Base-by-base conservation (phyloP, 2,329 filamentous ascomycete genomes). In the Huntiella moniliformis region DNA sequence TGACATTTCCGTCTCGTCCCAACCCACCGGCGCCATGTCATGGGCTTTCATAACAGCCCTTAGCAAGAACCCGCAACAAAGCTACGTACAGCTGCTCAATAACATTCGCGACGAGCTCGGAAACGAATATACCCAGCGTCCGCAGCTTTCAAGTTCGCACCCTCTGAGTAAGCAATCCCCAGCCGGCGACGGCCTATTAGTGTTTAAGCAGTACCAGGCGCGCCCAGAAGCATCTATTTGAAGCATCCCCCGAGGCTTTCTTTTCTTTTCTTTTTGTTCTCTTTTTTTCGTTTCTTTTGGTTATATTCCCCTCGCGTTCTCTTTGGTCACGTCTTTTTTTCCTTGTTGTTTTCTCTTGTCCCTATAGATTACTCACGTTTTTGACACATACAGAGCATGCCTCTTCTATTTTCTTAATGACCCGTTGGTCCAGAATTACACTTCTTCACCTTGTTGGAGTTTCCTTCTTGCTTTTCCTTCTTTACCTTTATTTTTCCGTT, bases 11-110 rank as follows among this genome's bases (percentile, higher is more conserved):
- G 95, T 96, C 55, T 77, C 73, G 33, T 81, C 86, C 44, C 74
- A 95, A 63, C 88, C 91, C 22, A 96, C 91, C 0, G 91, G 91
- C 44, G 91, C 91, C 58, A 96, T 98, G 91, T 94, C 86, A 1
- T 96, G 83, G 78, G 91, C 91, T 7, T 98, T 98, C 60, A 87
- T 98, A 60, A 81, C 71, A 4, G 80, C 87, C 38, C 73, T 98
- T 54, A 88, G 85, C 67, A 94, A 94, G 72, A 93, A 96, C 60
- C 87, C 88, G 0, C 86, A 95, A 58, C 91, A 98, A 67, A 95
- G 86, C 66, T 98, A 98, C 58, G 87, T 98, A 44, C 82, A 95
- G 66, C 67, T 98, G 51, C 73, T 98, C 55, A 96, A 95, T 69
- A 94, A 80, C 62, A 94, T 98, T 56, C 82, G 91, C 52, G 87